These are phyloP conservation scores for Zizania latifolia DNA, from an alignment of 176 grass and related monocot species.

Conservation along the genomic window DNA sequence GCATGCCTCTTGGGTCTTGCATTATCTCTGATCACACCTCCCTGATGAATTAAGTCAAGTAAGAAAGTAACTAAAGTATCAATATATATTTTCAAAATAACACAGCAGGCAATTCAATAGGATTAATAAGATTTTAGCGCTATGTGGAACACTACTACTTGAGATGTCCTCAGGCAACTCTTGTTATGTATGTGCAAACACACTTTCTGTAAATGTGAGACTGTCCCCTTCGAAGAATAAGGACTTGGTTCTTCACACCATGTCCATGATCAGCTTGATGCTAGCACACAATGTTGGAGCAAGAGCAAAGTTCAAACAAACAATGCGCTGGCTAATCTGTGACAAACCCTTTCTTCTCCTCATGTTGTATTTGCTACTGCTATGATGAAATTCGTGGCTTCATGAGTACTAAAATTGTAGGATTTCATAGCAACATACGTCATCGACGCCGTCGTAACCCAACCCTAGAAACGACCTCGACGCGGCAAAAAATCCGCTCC, in stretches of 20 bases:
- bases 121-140: not conserved
- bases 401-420: not conserved
- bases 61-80: not conserved
- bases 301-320: too few relatives aligned
- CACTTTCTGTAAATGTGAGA: not conserved
- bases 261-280: not conserved
- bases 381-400: not conserved
- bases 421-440: not conserved
- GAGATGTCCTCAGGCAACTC: not conserved
- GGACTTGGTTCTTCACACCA: not conserved
- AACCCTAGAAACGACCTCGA: too few relatives aligned
- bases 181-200: not conserved
- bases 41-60: conserved; percentile 23
- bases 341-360: not conserved
- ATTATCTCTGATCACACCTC: conserved; percentile 18
- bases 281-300: not conserved
- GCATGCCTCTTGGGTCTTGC: conserved; percentile 46
- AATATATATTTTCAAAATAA: not conserved
- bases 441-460: not conserved
- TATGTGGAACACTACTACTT: not conserved
- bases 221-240: not conserved
- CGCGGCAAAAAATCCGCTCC: not conserved
- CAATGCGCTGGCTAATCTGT: not conserved
- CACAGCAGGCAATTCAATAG: not conserved
- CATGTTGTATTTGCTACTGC: not conserved